Evolutionary conservation across 2,329 filamentous ascomycete species (phyloP).

Genomic region (Tolypocladium paradoxum): DNA sequence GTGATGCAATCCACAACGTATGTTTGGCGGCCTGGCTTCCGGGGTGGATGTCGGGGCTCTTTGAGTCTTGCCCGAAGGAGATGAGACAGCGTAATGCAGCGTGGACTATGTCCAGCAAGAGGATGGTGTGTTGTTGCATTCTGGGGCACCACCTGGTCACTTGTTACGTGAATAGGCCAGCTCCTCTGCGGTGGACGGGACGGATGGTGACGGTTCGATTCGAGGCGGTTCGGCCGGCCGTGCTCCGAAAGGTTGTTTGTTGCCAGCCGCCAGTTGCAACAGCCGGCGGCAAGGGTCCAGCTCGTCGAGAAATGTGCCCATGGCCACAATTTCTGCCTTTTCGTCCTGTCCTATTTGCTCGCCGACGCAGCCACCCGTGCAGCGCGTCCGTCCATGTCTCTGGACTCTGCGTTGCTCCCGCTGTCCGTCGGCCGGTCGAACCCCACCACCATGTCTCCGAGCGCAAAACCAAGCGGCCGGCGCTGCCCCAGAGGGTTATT

Average conservation of each 20-base stretch:
- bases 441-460: background rate
- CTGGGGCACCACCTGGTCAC: background rate
- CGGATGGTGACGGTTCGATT: background rate
- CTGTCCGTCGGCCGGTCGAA: background rate
- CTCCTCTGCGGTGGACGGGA: no score
- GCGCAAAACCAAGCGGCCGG: conserved; percentile 1
- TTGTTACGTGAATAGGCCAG: background rate
- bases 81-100: background rate
- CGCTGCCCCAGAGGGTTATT: conserved; percentile 15
- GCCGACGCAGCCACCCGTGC: background rate
- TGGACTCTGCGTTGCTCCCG: background rate
- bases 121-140: background rate
- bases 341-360: background rate
- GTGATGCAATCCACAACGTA: background rate
- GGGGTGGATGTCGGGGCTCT: background rate
- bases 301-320: background rate
- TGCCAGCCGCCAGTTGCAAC: no score
- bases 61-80: background rate
- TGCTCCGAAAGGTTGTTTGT: background rate
- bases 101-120: background rate
- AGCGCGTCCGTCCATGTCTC: no score
- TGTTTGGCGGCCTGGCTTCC: background rate
- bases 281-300: background rate
- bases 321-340: background rate
- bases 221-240: background rate